Evolutionary conservation across 2,329 filamentous ascomycete species (phyloP).

Genomic region (Cryphonectria carpinicola): DNA sequence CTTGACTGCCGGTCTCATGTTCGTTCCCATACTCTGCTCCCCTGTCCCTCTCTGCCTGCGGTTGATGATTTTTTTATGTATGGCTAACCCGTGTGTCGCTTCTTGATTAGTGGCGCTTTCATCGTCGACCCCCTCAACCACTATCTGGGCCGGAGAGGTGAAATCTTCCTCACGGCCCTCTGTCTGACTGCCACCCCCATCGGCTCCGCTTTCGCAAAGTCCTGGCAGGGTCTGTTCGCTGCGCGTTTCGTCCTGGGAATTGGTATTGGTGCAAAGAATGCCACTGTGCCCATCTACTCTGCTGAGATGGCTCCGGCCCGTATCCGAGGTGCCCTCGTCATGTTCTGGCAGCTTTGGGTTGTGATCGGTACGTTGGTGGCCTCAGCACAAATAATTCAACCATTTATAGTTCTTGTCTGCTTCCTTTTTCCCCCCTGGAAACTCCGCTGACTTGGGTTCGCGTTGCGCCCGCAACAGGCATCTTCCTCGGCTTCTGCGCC

Average conservation of each 20-base stretch:
- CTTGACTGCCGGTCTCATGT: constrained; percentile 62
- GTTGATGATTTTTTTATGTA: no score
- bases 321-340: constrained; percentile 27
- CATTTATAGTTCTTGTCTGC: no score
- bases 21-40: constrained; percentile 43
- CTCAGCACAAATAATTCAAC: neutral
- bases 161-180: constrained; percentile 76
- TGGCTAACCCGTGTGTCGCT: constrained; percentile 2
- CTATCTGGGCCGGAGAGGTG: constrained; percentile 53
- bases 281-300: constrained; percentile 28
- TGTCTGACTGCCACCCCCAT: constrained; percentile 73
- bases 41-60: no score
- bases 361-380: constrained; percentile 15
- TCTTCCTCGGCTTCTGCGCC: constrained; percentile 63
- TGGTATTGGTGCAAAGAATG: constrained; percentile 28
- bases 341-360: constrained; percentile 30
- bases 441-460: neutral
- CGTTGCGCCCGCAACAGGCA: constrained; percentile 39
- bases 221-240: constrained; percentile 72
- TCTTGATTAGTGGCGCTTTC: constrained; percentile 46
- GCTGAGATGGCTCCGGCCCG: constrained; percentile 28
- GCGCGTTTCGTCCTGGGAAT: constrained; percentile 57
- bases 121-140: constrained; percentile 54
- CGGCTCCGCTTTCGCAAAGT: constrained; percentile 71
- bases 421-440: no score